Evolutionary conservation across 495 filamentous ascomycete species (phyloP).

Genomic region (Sphaerosporella brunnea): DNA sequence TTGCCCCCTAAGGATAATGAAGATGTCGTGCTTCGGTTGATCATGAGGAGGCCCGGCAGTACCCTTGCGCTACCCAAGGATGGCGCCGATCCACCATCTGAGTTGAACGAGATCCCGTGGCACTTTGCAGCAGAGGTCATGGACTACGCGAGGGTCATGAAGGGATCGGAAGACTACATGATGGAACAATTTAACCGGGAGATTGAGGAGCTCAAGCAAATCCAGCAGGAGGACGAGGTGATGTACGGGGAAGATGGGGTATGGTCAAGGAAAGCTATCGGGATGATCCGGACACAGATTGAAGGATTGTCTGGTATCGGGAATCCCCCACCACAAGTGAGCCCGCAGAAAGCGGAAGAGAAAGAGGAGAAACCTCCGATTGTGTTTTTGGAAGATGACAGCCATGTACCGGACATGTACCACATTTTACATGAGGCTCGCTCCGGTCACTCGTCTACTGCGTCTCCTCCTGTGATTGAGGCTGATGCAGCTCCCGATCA

Average conservation of each 20-base stretch:
- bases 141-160: conserved; percentile 93
- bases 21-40: conserved; percentile 72
- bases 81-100: conserved; percentile 43
- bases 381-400: conserved; percentile 30
- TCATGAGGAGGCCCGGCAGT: conserved; percentile 59
- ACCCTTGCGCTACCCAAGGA: conserved; percentile 78
- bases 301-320: conserved; percentile 41
- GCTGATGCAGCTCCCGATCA: conserved; percentile 17
- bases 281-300: conserved; percentile 9
- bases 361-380: conserved; percentile 35
- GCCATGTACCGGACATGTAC: conserved; percentile 39
- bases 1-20: conserved; percentile 60
- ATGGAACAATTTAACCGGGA: conserved; percentile 56
- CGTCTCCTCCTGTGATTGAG: conserved; percentile 6
- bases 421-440: conserved; percentile 29
- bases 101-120: conserved; percentile 72
- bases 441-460: conserved; percentile 16
- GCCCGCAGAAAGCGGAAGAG: conserved; percentile 29
- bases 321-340: conserved; percentile 38
- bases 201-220: conserved; percentile 50
- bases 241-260: conserved; percentile 85
- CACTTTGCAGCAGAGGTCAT: conserved; percentile 81
- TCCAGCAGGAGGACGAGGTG: conserved; percentile 76
- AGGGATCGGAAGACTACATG: conserved; percentile 82
- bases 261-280: conserved; percentile 64